Evolutionary conservation across 805 yeast species (phyloP).

Genomic region (Lipomyces spencermartinsiae): DNA sequence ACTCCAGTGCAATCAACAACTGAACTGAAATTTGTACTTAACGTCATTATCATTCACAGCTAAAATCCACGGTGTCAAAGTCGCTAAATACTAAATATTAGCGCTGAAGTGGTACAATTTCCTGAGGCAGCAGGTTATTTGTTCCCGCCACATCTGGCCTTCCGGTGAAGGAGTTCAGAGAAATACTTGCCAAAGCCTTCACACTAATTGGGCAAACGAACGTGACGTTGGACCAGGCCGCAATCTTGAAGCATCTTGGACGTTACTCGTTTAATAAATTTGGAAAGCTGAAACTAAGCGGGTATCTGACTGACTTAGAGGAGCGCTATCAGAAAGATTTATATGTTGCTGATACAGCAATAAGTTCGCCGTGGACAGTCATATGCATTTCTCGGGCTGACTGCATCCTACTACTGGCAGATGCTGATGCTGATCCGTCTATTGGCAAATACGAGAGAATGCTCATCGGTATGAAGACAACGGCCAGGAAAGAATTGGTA

Average conservation of each 20-base stretch:
- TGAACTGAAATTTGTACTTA: no score
- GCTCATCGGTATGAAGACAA: conserved; percentile 73
- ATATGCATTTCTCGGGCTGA: conserved; percentile 96
- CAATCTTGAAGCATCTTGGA: conserved; percentile 80
- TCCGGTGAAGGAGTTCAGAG: conserved; percentile 89
- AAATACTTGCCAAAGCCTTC: conserved; percentile 71
- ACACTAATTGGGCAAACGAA: conserved; percentile 74
- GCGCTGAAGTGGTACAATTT: no score
- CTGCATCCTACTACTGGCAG: conserved; percentile 86
- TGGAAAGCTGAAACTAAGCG: conserved; percentile 82
- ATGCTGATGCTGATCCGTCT: conserved; percentile 73
- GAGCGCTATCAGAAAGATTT: conserved; percentile 87
- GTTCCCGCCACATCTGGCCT: conserved; percentile 79
- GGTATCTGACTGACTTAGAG: conserved; percentile 89
- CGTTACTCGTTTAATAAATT: conserved; percentile 90
- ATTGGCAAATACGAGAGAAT: conserved; percentile 87
- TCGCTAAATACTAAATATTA: no score
- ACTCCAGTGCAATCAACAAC: no score
- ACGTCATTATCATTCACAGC: no score
- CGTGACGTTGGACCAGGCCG: conserved; percentile 80
- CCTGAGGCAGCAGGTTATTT: no score
- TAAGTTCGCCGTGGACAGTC: conserved; percentile 85
- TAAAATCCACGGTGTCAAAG: no score
- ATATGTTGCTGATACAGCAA: conserved; percentile 85
- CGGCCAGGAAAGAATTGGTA: conserved; percentile 87